Evolutionary conservation across 805 yeast genomes (phyloP).

Genomic region (Candida odintsovae): DNA sequence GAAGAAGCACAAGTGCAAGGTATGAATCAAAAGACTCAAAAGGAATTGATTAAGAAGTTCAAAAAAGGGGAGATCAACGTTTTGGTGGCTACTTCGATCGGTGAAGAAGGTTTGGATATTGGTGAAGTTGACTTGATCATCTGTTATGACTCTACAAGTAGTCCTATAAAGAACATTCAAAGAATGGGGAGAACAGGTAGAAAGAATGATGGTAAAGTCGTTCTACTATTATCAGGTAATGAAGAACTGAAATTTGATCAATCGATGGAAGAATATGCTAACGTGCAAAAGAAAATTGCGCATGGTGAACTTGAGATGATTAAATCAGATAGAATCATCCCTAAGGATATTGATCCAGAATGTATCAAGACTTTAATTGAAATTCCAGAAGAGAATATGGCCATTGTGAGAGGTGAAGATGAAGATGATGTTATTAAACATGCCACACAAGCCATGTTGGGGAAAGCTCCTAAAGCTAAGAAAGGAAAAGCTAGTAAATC

Average conservation of each 20-base stretch:
- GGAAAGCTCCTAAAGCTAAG: constrained; percentile 17
- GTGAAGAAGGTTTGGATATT: constrained; percentile 97
- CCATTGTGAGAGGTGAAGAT: constrained; percentile 46
- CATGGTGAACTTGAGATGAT: constrained; percentile 38
- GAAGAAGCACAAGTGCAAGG: constrained; percentile 76
- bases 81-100: constrained; percentile 92
- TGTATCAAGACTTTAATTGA: constrained; percentile 53
- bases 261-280: constrained; percentile 79
- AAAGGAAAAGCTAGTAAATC: constrained; percentile 8
- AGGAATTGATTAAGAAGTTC: constrained; percentile 68
- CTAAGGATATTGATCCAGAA: constrained; percentile 46
- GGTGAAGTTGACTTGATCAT: constrained; percentile 95
- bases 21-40: constrained; percentile 88
- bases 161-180: constrained; percentile 90
- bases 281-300: constrained; percentile 66
- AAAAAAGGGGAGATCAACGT: constrained; percentile 69
- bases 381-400: constrained; percentile 66
- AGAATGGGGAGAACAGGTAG: constrained; percentile 99
- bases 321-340: constrained; percentile 63
- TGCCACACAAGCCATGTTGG: constrained; percentile 61
- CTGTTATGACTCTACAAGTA: constrained; percentile 88
- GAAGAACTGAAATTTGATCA: constrained; percentile 77
- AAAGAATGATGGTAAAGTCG: constrained; percentile 80
- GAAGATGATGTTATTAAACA: constrained; percentile 62
- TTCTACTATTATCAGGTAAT: constrained; percentile 66